phyloP scores from a whole-genome alignment of 2,329 filamentous ascomycete genomes.

The Massarina eburnea region DNA sequence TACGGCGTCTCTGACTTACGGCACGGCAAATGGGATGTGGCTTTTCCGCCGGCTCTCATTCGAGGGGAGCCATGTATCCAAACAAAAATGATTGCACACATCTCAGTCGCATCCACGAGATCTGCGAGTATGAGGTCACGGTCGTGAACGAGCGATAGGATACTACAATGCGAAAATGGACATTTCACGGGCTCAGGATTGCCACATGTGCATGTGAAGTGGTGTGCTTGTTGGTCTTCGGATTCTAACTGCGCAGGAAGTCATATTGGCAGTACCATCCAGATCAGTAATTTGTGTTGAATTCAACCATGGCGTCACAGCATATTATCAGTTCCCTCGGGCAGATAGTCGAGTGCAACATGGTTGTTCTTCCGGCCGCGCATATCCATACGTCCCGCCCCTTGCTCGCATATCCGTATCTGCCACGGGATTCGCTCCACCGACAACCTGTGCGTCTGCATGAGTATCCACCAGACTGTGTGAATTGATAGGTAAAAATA shows the following conservation, averaged over 20 bases:
- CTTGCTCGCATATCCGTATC: no score
- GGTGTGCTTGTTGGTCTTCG: background rate
- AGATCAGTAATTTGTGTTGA: background rate
- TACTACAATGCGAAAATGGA: slow-evolving; percentile 12
- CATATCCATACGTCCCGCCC: background rate
- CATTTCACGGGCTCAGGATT: slow-evolving; percentile 1
- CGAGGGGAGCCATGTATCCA: slow-evolving; percentile 32
- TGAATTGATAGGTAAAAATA: no score
- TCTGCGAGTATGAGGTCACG: slow-evolving; percentile 3
- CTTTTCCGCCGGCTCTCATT: slow-evolving; percentile 31
- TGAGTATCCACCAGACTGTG: no score
- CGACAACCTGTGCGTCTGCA: no score
- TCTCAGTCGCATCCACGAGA: slow-evolving; percentile 15
- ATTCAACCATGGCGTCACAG: background rate
- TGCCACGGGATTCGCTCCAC: background rate
- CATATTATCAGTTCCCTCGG: background rate
- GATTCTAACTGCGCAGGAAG: background rate
- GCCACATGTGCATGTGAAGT: background rate
- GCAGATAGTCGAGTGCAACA: background rate
- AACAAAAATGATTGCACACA: slow-evolving; percentile 29
- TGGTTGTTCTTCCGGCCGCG: background rate
- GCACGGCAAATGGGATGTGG: slow-evolving; percentile 40
- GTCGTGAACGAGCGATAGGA: slow-evolving; percentile 7
- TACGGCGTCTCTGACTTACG: slow-evolving; percentile 42
- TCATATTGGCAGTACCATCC: background rate